Conservation (phyloP, 2,329 filamentous ascomycete genomes). For the Nemania serpens region DNA sequence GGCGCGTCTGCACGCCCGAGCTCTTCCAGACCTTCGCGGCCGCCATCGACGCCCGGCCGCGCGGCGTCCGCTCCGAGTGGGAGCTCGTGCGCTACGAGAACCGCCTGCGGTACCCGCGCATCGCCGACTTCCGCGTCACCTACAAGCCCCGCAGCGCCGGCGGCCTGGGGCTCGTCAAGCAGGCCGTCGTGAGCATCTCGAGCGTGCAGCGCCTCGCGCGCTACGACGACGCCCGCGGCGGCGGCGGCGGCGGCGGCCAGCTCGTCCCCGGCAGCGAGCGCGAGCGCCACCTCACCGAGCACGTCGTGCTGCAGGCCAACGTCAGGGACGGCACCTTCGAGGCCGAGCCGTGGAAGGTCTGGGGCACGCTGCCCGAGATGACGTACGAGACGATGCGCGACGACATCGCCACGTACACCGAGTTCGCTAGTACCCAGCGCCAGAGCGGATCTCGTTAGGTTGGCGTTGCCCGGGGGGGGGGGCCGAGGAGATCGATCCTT, state of each 20-base stretch:
- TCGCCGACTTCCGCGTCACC: slow-evolving; percentile 61
- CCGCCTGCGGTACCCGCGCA: slow-evolving; percentile 48
- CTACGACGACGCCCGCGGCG: slow-evolving; percentile 40
- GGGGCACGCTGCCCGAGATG: slow-evolving; percentile 65
- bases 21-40: slow-evolving; percentile 57
- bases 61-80: slow-evolving; percentile 54
- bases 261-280: slow-evolving; percentile 53
- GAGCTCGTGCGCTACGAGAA: slow-evolving; percentile 58
- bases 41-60: slow-evolving; percentile 57
- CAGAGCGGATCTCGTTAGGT: background rate
- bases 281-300: slow-evolving; percentile 63
- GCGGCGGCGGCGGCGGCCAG: slow-evolving; percentile 44
- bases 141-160: slow-evolving; percentile 51
- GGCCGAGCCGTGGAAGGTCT: slow-evolving; percentile 63
- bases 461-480: background rate
- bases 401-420: slow-evolving; percentile 25
- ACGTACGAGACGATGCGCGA: slow-evolving; percentile 49
- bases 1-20: slow-evolving; percentile 57
- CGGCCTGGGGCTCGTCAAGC: slow-evolving; percentile 50
- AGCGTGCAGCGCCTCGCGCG: slow-evolving; percentile 60
- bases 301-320: slow-evolving; percentile 63
- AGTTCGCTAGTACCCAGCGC: background rate
- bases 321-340: slow-evolving; percentile 53
- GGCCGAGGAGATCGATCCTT: no score
- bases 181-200: slow-evolving; percentile 64